A percentile compares a stretch with the other conserved stretches of the same genome.
Conservation (phyloP, 164 flowering plant genomes). For the Saururus chinensis region DNA sequence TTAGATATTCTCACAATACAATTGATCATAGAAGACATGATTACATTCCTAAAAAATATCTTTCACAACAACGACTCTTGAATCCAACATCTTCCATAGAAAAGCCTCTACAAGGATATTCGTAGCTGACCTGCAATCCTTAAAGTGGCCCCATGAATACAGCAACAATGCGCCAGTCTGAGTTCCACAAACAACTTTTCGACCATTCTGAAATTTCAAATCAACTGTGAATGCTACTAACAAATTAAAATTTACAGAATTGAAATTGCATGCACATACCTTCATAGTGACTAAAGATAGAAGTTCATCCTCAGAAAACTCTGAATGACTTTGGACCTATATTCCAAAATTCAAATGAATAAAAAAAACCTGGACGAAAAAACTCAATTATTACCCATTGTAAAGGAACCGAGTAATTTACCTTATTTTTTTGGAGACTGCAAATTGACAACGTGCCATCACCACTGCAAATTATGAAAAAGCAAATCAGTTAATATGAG, state of each 20-base stretch:
- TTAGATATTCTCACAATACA: no score
- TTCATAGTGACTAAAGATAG: constrained; percentile 85
- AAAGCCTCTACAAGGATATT: no score
- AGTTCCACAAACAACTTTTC: constrained; percentile 83
- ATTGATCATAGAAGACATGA: no score
- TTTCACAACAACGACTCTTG: no score
- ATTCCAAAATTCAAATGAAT: constrained; percentile 6
- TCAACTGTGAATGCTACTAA: not conserved
- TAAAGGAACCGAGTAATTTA: constrained; percentile 5
- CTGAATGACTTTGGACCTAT: constrained; percentile 72
- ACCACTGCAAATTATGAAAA: constrained; percentile 43
- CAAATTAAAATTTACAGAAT: not conserved
- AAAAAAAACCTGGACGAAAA: not conserved
- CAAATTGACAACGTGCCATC: constrained; percentile 94
- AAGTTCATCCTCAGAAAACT: constrained; percentile 90
- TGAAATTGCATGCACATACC: constrained; percentile 26
- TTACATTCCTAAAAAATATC: no score
- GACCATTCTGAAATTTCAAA: constrained; percentile 54
- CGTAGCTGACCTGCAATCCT: constrained; percentile 79
- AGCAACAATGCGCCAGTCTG: constrained; percentile 66
- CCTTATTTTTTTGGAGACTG: constrained; percentile 79
- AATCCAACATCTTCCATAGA: not conserved
- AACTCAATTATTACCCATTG: not conserved
- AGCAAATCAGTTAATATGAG: not conserved
- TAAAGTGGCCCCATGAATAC: constrained; percentile 92